Evolutionary conservation across 2,329 filamentous ascomycete species (phyloP), one percentile per base, ranked within the genome.

Genomic region (Geoglossum cookeanum): DNA sequence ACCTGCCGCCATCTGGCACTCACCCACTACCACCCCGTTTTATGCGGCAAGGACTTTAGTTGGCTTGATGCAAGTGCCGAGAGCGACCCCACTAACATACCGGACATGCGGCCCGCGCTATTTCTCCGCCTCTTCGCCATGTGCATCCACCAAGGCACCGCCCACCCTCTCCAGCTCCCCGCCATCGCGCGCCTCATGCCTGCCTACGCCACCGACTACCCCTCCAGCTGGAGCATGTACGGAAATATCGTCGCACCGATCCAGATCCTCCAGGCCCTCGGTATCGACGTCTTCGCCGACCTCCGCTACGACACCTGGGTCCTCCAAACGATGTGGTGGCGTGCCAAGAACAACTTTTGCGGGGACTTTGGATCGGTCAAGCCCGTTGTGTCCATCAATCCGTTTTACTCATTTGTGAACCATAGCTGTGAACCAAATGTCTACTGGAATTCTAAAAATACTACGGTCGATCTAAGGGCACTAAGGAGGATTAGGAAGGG

Each of bases 261-360:
- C n/a, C 58, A 51, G 1, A 66, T 67, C 32, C 64, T 68, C 5
- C 55, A 62, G 17, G 63, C 64, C 6, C 61, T 68, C 35, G 63
- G 60, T 27, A 57, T 68, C 56, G 62, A 68, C 33, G 59, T 66
- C 8, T 66, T 65, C 56, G 59, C 63, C 13, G 61, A 65, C 33
- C 52, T 58, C 1, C 49, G 62, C 27, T 67, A 67, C 52, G 64
- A 66, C 45, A 65, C 65, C 3, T 65, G 64, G 60, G 61, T 65
- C 27, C 55, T 68, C 13, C 67, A 68, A 35, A 64, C 64, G 1
- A 64, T 68, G 4, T 63, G 64, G 60, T 65, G 63, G 48, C 63
- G 65, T 0, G 47, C 67, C 6, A 65, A 68, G 35, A 68, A 68
- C 57, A 68, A 68, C 56, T 67, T 66, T 55, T 65, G 66, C 3